Percentiles rank a stretch among this genome's conserved stretches.
phyloP scores from a whole-genome alignment of 2,329 filamentous ascomycete genomes.

The Simplicillium sp. region DNA sequence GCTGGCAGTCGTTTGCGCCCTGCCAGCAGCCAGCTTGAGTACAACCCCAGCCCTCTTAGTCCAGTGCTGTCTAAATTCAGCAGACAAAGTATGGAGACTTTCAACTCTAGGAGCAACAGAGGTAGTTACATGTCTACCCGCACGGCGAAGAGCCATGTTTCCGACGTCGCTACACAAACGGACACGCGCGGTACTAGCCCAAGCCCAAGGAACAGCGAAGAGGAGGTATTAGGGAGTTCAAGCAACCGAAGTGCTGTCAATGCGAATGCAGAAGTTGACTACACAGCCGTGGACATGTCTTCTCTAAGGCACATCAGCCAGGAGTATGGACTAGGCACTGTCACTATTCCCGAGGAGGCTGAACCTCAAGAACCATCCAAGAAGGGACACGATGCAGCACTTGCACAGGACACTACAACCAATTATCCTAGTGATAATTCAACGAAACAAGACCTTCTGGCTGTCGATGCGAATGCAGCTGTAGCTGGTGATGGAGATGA shows the following conservation, averaged over 20 bases:
- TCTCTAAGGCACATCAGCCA: conserved; percentile 36
- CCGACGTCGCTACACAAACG: conserved; percentile 58
- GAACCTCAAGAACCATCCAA: conserved; percentile 6
- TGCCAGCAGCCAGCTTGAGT: conserved; percentile 73
- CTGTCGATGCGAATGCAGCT: not conserved
- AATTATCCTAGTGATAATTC: not conserved
- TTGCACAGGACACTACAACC: not conserved
- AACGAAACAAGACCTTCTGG: not conserved
- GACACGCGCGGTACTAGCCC: conserved; percentile 42
- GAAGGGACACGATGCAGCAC: not conserved
- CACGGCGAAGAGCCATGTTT: conserved; percentile 61
- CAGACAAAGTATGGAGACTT: conserved; percentile 62
- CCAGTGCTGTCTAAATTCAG: conserved; percentile 52
- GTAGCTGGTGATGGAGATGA: conserved; percentile 1
- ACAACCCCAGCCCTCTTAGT: conserved; percentile 66
- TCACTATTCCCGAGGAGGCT: conserved; percentile 9
- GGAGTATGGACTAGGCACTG: conserved; percentile 10
- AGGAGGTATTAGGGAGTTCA: conserved; percentile 31
- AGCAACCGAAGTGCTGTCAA: conserved; percentile 26
- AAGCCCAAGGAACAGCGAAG: conserved; percentile 44
- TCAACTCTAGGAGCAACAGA: conserved; percentile 48
- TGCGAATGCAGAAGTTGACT: conserved; percentile 45
- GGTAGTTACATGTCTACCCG: conserved; percentile 68
- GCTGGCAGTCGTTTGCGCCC: conserved; percentile 66
- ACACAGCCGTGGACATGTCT: conserved; percentile 47